Evolutionary conservation across 148 eudicot genomes (phyloP).

Genomic region (Silene uniflora): DNA sequence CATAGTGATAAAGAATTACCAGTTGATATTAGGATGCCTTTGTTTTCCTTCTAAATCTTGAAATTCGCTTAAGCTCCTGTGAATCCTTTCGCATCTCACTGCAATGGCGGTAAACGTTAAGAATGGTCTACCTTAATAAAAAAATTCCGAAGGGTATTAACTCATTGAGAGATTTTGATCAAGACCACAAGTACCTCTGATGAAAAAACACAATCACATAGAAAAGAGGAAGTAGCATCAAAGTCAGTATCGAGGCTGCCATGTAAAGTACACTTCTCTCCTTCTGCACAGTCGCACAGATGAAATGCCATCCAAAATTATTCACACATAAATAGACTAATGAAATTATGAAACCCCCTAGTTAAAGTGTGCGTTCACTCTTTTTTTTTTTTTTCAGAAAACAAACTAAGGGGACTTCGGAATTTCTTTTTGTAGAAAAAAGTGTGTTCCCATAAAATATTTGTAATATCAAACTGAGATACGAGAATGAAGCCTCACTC

Average conservation of each 20-base stretch:
- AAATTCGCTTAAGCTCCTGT: conserved; percentile 68
- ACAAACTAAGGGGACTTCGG: neutral
- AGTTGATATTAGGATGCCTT: conserved; percentile 66
- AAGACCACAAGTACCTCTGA: conserved; percentile 47
- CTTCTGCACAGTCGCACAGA: conserved; percentile 61
- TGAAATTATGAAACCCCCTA: neutral
- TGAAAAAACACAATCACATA: conserved; percentile 75
- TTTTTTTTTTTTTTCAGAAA: too few species aligned
- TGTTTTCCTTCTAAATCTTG: conserved; percentile 51
- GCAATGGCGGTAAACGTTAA: conserved; percentile 22
- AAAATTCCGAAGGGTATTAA: neutral
- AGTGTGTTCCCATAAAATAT: neutral
- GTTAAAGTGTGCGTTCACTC: neutral
- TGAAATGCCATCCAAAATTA: neutral
- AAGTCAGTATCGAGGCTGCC: conserved; percentile 60
- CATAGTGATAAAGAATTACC: conserved; percentile 19
- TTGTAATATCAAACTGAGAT: neutral
- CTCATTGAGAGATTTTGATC: neutral
- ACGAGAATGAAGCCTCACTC: conserved; percentile 44
- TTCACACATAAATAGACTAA: neutral
- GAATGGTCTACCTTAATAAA: neutral
- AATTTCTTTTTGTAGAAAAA: neutral
- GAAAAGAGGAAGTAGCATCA: conserved; percentile 93
- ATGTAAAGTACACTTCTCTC: conserved; percentile 63
- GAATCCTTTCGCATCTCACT: conserved; percentile 72